A percentile compares a stretch with the other conserved stretches of the same genome.
Evolutionary conservation across 306 rosid species (phyloP).

Genomic region (Medicago lupulina): DNA sequence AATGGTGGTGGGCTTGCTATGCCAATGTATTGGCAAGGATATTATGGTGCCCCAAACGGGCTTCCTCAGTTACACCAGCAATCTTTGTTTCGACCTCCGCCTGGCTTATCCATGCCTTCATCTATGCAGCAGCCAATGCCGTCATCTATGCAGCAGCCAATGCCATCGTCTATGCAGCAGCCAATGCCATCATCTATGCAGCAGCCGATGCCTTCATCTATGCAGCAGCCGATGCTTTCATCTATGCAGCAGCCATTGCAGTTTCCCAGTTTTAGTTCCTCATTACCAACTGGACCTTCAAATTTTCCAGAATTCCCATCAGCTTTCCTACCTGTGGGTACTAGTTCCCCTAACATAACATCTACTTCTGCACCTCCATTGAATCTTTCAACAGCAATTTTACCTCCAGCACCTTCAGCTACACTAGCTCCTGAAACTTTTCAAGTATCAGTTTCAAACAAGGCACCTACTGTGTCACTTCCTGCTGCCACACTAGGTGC

Average conservation of each 20-base stretch:
- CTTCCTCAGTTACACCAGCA: conserved; percentile 88
- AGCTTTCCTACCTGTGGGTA: conserved; percentile 57
- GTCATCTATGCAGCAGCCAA: conserved; percentile 60
- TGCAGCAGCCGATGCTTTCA: conserved; percentile 77
- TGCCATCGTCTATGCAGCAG: conserved; percentile 67
- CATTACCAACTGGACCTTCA: conserved; percentile 65
- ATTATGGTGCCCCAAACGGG: conserved; percentile 83
- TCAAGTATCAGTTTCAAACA: conserved; percentile 58
- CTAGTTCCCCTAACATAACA: conserved; percentile 50
- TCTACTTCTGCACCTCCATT: conserved; percentile 50
- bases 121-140: conserved; percentile 81
- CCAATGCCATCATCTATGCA: conserved; percentile 50
- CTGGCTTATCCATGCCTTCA: conserved; percentile 80
- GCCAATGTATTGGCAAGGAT: conserved; percentile 99
- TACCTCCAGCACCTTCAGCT: conserved; percentile 53
- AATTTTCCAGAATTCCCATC: conserved; percentile 68
- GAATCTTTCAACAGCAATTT: conserved; percentile 49
- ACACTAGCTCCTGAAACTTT: conserved; percentile 61
- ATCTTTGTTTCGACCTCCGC: conserved; percentile 86
- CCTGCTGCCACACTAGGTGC: conserved; percentile 45
- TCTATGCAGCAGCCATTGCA: conserved; percentile 83
- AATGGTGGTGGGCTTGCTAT: conserved; percentile 77
- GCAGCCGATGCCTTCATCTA: conserved; percentile 69
- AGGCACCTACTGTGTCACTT: conserved; percentile 49
- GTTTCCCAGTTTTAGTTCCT: conserved; percentile 62